Conservation (phyloP, 345 rosid genomes). For the Stellera chamaejasme region DNA sequence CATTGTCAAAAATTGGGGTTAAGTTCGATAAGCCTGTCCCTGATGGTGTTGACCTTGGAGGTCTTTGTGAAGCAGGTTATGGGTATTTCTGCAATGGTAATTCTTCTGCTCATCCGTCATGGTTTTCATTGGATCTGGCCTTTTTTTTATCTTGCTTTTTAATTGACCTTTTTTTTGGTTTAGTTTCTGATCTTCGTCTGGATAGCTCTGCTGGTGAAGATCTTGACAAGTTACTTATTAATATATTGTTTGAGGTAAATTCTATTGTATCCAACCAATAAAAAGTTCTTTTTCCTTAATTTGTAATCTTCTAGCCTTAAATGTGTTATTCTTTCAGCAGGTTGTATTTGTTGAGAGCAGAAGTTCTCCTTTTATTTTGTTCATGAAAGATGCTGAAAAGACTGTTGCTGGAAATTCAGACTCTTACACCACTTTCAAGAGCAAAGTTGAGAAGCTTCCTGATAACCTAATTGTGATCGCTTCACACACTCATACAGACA, state of each 20-base stretch:
- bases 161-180: conserved; percentile 18
- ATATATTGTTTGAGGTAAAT: conserved; percentile 78
- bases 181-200: conserved; percentile 61
- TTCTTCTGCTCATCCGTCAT: conserved; percentile 6
- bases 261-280: conserved; percentile 3
- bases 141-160: conserved; percentile 14
- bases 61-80: conserved; percentile 51
- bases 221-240: conserved; percentile 54
- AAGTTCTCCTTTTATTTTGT: conserved; percentile 75
- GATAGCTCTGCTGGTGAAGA: conserved; percentile 44
- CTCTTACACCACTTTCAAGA: conserved; percentile 52
- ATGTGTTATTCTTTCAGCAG: conserved; percentile 25
- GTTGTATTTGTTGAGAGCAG: conserved; percentile 62
- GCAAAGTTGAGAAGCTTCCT: conserved; percentile 63
- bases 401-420: conserved; percentile 67
- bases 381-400: conserved; percentile 90
- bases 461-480: conserved; percentile 70
- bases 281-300: conserved; percentile 11
- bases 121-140: conserved; percentile 5
- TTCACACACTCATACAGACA: conserved; percentile 69
- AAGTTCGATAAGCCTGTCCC: conserved; percentile 69
- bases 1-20: conserved; percentile 75
- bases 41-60: conserved; percentile 89
- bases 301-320: conserved; percentile 10
- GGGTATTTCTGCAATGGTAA: conserved; percentile 90